phyloP scores from a whole-genome alignment of 306 rosid genomes.

The Delonix regia region DNA sequence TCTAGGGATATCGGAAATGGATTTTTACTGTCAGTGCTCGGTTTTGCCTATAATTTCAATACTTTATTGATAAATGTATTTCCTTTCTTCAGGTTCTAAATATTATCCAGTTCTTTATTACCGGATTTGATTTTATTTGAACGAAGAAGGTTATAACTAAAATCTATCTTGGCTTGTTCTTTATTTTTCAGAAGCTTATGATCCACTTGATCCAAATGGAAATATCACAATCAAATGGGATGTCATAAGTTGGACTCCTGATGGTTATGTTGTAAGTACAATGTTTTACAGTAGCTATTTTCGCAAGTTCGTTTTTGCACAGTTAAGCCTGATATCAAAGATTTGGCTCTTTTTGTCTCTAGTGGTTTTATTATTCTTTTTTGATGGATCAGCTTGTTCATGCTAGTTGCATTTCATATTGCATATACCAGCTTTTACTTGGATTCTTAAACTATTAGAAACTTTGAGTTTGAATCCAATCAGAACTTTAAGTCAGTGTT shows the following conservation, averaged over 20 bases:
- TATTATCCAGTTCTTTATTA: background rate
- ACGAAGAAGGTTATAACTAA: background rate
- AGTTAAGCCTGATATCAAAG: constrained; percentile 4
- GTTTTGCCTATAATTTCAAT: constrained; percentile 23
- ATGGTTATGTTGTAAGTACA: constrained; percentile 82
- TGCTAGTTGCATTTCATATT: constrained; percentile 12
- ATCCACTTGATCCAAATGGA: constrained; percentile 81
- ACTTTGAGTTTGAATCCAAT: no score
- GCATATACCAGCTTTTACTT: background rate
- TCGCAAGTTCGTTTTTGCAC: background rate
- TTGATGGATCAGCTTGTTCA: constrained; percentile 20
- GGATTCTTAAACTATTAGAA: background rate
- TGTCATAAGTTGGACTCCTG: constrained; percentile 69
- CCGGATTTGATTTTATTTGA: background rate
- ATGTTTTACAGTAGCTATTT: background rate
- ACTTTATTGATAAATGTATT: constrained; percentile 2
- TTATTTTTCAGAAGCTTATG: constrained; percentile 69
- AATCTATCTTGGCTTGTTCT: constrained; percentile 8
- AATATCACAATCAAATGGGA: constrained; percentile 91
- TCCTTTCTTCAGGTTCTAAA: background rate
- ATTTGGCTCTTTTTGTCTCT: constrained; percentile 13
- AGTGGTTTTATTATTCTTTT: background rate
- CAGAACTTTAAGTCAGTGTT: no score
- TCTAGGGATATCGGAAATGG: constrained; percentile 6
- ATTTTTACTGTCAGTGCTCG: background rate